Conservation (phyloP, 176 grass and related monocot species). For the Luzula sylvatica region DNA sequence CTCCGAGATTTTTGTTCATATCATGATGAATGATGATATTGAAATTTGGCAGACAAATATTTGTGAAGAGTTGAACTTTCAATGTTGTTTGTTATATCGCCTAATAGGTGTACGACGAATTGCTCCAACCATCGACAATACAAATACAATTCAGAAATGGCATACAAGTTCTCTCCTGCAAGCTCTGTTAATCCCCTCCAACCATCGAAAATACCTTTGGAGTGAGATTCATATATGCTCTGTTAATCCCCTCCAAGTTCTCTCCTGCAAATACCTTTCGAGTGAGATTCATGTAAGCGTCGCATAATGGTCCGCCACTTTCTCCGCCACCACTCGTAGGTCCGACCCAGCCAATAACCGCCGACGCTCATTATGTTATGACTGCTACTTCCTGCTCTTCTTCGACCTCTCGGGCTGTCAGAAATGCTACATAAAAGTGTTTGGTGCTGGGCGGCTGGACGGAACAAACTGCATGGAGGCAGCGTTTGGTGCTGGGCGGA, state of each 20-base stretch:
- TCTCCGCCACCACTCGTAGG: slow-evolving; percentile 18
- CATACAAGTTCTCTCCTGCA: not conserved
- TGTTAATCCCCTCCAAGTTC: too few relatives aligned
- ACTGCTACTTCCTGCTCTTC: too few relatives aligned
- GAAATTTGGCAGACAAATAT: not conserved
- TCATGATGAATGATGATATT: slow-evolving; percentile 79
- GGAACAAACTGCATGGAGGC: too few relatives aligned
- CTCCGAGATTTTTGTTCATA: slow-evolving; percentile 73
- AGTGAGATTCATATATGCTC: slow-evolving; percentile 59
- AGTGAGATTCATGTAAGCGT: slow-evolving; percentile 67
- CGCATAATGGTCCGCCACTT: slow-evolving; percentile 39
- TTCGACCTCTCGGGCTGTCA: too few relatives aligned
- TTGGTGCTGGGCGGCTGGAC: too few relatives aligned
- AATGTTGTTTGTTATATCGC: not conserved
- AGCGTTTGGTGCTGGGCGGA: too few relatives aligned
- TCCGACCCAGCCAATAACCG: slow-evolving; percentile 6
- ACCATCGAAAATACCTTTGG: slow-evolving; percentile 43
- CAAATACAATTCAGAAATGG: not conserved
- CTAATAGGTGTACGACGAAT: not conserved
- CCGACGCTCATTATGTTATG: too few relatives aligned
- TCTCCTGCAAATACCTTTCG: slow-evolving; percentile 54
- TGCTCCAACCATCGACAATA: not conserved
- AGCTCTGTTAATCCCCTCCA: too few relatives aligned
- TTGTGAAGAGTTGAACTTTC: not conserved
- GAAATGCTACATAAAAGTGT: too few relatives aligned